Conservation (phyloP, 176 grass and related monocot species). For the Themeda triandra region DNA sequence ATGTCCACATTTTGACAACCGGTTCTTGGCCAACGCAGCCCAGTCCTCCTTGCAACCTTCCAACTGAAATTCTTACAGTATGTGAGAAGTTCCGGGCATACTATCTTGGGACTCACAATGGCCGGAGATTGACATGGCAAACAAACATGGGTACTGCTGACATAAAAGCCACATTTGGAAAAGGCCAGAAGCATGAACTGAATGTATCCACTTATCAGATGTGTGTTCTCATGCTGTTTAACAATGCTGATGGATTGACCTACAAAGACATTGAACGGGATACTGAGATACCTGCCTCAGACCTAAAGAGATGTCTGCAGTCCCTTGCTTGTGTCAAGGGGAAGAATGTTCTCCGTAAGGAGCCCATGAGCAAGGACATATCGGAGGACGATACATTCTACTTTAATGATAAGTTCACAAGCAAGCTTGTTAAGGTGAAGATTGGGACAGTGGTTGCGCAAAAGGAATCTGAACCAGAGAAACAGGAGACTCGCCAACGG, state of each 20-base stretch:
- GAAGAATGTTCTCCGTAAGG: slow-evolving; percentile 92
- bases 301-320: slow-evolving; percentile 94
- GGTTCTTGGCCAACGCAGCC: slow-evolving; percentile 96
- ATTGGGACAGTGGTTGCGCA: slow-evolving; percentile 91
- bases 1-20: slow-evolving; percentile 94
- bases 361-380: slow-evolving; percentile 98
- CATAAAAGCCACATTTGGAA: slow-evolving; percentile 89
- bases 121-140: slow-evolving; percentile 94
- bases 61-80: slow-evolving; percentile 72
- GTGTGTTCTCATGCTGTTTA: slow-evolving; percentile 95
- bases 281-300: slow-evolving; percentile 78
- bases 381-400: slow-evolving; percentile 90
- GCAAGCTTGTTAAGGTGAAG: slow-evolving; percentile 98
- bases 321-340: slow-evolving; percentile 98
- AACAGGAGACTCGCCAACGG: slow-evolving; percentile 90
- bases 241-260: slow-evolving; percentile 52
- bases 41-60: slow-evolving; percentile 74
- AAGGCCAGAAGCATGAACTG: slow-evolving; percentile 90
- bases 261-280: slow-evolving; percentile 86
- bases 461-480: slow-evolving; percentile 98
- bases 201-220: slow-evolving; percentile 99
- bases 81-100: slow-evolving; percentile 84
- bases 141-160: slow-evolving; percentile 99
- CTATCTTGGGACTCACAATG: slow-evolving; percentile 95
- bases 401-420: slow-evolving; percentile 95